Conservation (phyloP, 2,329 filamentous ascomycete species). For the Xylaria sp. region DNA sequence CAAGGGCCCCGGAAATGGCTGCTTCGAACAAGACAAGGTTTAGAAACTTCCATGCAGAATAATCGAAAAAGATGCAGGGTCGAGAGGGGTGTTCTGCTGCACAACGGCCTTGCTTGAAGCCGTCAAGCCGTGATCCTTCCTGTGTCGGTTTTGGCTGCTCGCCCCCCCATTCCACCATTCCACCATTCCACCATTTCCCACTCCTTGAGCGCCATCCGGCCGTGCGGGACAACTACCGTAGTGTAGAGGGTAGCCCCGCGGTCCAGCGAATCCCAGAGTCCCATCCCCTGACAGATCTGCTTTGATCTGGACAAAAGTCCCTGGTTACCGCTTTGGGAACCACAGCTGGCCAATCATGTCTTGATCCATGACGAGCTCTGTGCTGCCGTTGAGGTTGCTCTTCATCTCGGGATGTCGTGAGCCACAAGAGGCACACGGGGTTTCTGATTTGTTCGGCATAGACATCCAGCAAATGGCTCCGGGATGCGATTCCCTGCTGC, state of each 20-base stretch:
- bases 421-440: conserved; percentile 22
- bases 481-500: conserved; percentile 35
- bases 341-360: conserved; percentile 20
- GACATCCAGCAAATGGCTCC: not conserved
- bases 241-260: not conserved
- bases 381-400: conserved; percentile 14
- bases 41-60: conserved; percentile 32
- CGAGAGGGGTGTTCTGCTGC: conserved; percentile 14
- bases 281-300: conserved; percentile 33
- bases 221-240: conserved; percentile 35
- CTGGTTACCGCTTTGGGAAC: conserved; percentile 38
- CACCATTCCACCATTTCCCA: no score
- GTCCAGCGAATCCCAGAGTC: conserved; percentile 28
- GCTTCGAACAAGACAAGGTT: conserved; percentile 18
- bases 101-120: conserved; percentile 32
- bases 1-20: conserved; percentile 14
- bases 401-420: conserved; percentile 30
- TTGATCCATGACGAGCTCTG: not conserved
- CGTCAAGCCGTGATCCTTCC: conserved; percentile 28
- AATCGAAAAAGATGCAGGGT: conserved; percentile 33
- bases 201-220: conserved; percentile 18
- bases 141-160: conserved; percentile 17
- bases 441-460: conserved; percentile 32
- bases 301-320: conserved; percentile 42
- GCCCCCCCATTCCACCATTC: no score